These are phyloP conservation scores for Knoxia roxburghii DNA, from an alignment of 257 asterid species.

Conservation along the genomic window DNA sequence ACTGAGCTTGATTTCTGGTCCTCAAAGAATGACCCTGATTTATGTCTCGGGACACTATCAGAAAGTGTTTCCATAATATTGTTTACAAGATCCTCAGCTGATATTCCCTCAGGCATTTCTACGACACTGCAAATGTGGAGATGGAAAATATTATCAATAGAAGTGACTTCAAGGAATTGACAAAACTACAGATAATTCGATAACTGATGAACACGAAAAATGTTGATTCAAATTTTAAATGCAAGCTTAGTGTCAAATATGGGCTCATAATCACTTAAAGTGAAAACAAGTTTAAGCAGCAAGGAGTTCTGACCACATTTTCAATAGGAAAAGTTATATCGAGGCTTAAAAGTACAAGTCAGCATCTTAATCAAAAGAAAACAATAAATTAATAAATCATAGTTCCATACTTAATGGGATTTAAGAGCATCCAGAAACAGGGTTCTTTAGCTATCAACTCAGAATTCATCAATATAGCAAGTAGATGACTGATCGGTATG, in stretches of 20 bases:
- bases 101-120: constrained; percentile 70
- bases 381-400: neutral
- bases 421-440: neutral
- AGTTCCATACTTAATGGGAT: neutral
- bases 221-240: too few species aligned
- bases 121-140: constrained; percentile 7
- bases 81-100: constrained; percentile 55
- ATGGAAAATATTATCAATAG: constrained; percentile 1
- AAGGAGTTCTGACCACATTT: too few species aligned
- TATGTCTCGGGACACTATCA: constrained; percentile 54
- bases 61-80: constrained; percentile 57
- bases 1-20: constrained; percentile 41
- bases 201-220: neutral
- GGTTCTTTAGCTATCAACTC: neutral
- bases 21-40: constrained; percentile 42
- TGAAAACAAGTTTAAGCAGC: neutral
- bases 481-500: neutral
- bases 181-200: neutral
- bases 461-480: neutral
- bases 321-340: too few species aligned
- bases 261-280: too few species aligned
- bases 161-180: neutral
- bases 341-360: neutral
- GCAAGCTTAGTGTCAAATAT: neutral
- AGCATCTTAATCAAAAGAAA: neutral